Evolutionary conservation across 179 eudicot species (phyloP), one percentile per base, ranked within the genome.

Genomic region (Sideroxylon spinosum): DNA sequence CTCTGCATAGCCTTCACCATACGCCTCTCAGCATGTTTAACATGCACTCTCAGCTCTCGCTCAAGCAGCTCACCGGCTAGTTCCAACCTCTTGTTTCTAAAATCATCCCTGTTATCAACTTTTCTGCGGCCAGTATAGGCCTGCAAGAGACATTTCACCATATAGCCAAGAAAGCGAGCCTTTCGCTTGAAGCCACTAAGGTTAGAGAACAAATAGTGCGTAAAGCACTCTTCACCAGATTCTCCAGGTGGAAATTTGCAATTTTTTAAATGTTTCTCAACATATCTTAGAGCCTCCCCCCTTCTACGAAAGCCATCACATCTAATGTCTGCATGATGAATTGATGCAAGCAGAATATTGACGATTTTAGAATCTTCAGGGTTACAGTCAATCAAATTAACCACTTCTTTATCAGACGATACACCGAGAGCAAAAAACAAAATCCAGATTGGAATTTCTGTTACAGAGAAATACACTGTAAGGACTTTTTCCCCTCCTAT

Each of bases 381-480:
- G 82, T 81, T 81, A 44, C 79, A 83, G 74, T 88, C 98, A 72
- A 95, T 93, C 44, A 93, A 28, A 14, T 89, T 87, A 14, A 95
- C 91, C 8, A 93, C 88, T 83, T 93, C 98, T 75, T 62, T 88
- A 66, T 95, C 98, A 32, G 92, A 89, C 11, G 80, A 76, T 13
- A 89, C 97, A 60, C 98, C 99, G 17, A 95, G 86, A 11, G 97
- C 97, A 77, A 93, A 95, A 85, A 95, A 95, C 20, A 95, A 73
- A 50, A 93, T 79, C 99, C 99, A 95, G 17, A 93, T 78, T 5
- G 99, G 98, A 56, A 95, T 82, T 75, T 93, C 97, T 12, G 85
- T 87, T 25, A 85, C 78, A 13, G 83, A 78, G 72, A 85, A 84
- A 81, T 87, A 90, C 0, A 87, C 91, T 3, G 87, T 81, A n/a